Conservation (phyloP, 768 basidiomycete genomes). For the Pleurotus tuber-regium region DNA sequence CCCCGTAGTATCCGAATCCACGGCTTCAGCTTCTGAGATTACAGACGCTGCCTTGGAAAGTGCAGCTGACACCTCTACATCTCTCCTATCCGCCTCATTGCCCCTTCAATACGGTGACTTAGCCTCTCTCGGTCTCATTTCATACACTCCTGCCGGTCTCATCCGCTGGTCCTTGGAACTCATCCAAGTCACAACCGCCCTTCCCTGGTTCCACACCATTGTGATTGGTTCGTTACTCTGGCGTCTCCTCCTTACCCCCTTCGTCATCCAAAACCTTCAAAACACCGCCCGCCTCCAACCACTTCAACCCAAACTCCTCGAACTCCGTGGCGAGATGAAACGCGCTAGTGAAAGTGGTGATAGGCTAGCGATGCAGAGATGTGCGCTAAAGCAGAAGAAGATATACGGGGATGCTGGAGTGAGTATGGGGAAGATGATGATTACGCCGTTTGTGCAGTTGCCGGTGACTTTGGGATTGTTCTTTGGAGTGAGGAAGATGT, state of each 20-base stretch:
- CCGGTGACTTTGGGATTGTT: constrained; percentile 81
- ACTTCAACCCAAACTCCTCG: constrained; percentile 50
- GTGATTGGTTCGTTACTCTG: constrained; percentile 60
- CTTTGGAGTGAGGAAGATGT: constrained; percentile 74
- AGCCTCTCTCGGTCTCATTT: constrained; percentile 59
- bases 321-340: constrained; percentile 44
- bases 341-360: constrained; percentile 31
- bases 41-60: neutral
- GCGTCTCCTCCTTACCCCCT: constrained; percentile 58
- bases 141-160: constrained; percentile 65
- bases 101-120: constrained; percentile 73
- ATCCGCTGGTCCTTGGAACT: constrained; percentile 63
- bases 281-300: constrained; percentile 60
- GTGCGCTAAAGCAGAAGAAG: constrained; percentile 49
- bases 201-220: constrained; percentile 88
- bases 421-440: constrained; percentile 50
- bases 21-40: neutral
- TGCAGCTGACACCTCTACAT: neutral
- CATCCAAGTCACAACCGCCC: constrained; percentile 62
- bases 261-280: constrained; percentile 53
- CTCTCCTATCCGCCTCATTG: constrained; percentile 21
- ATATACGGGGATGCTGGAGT: constrained; percentile 68
- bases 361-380: constrained; percentile 47
- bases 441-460: constrained; percentile 60
- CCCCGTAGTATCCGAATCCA: neutral